Percentiles rank a stretch among this genome's conserved stretches.
These are phyloP conservation scores for Saccharomyces paradoxus DNA, from an alignment of 805 yeast species.

Conservation along the genomic window DNA sequence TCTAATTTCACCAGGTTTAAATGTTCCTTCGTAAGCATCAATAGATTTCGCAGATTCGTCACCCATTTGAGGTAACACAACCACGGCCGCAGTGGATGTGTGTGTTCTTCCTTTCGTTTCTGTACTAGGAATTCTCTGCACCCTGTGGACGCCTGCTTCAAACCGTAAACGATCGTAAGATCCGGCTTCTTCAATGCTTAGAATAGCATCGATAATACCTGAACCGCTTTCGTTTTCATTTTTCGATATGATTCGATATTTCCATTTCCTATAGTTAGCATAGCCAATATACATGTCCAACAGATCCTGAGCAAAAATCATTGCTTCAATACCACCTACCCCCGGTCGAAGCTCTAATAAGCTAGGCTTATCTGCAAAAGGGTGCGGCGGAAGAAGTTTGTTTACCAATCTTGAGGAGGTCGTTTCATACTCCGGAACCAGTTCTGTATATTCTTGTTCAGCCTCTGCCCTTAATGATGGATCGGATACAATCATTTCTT, in stretches of 20 bases:
- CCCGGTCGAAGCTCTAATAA: conserved; percentile 88
- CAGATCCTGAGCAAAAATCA: conserved; percentile 73
- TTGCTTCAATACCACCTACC: conserved; percentile 92
- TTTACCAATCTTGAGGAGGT: conserved; percentile 43
- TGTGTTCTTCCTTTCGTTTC: conserved; percentile 92
- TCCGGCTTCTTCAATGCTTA: conserved; percentile 67
- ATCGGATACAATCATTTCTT: conserved; percentile 26
- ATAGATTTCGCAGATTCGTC: conserved; percentile 43
- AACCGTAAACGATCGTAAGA: conserved; percentile 64
- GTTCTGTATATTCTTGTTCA: conserved; percentile 42
- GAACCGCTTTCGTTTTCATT: conserved; percentile 50
- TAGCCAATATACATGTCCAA: conserved; percentile 73
- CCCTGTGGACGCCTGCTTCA: conserved; percentile 95
- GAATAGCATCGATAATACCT: conserved; percentile 70
- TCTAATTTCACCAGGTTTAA: conserved; percentile 80
- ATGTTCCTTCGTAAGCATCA: conserved; percentile 54
- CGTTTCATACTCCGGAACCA: conserved; percentile 38
- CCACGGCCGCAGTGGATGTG: conserved; percentile 93
- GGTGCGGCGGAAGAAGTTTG: conserved; percentile 65
- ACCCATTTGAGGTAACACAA: conserved; percentile 77
- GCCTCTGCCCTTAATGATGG: conserved; percentile 49
- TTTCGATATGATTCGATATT: conserved; percentile 47
- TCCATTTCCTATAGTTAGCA: conserved; percentile 63
- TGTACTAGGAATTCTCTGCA: conserved; percentile 88
- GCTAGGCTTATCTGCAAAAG: conserved; percentile 68